Evolutionary conservation across 2,329 filamentous ascomycete genomes (phyloP), one percentile per base, ranked within the genome.

Genomic region (Neurospora crassa): DNA sequence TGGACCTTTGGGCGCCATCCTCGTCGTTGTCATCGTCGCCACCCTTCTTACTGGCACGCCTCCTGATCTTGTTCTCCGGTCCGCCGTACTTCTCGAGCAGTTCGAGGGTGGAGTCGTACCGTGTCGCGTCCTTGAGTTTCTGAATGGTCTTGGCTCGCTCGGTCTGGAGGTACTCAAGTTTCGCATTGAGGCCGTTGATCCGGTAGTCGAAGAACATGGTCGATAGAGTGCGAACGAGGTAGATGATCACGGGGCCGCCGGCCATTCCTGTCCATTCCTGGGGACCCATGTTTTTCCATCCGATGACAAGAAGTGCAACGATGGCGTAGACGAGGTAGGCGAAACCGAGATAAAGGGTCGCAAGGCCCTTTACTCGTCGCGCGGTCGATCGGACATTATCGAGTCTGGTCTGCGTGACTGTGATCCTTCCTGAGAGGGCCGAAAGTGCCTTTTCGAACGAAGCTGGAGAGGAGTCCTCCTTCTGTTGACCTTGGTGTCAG

Each of bases 31-130:
- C 71, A 4, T 71, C 75, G 8, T 71, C 73, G 12, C 74, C 73
- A 7, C 72, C 74, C 5, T 73, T 76, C 16, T 78, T 77, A 67
- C 79, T 78, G 71, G 77, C 79, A 11, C 71, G 69, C 73, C 78
- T 80, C 71, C 76, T 79, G 16, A 82, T 75, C 77, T 84, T 82
- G 76, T 85, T 82, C 73, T 90, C 88, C 24, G 85, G 83, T 11
- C 89, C 92, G 43, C 94, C 94, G 79, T 99, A 99, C 78, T 98
- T 99, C 78, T 98, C 93, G 12, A 99, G 87, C 72, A 99, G 82
- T 79, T 97, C 90, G 78, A 96, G 89, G 1, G 96, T 99, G 41
- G 94, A 96, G 81, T 98, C 93, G 83, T 97, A 99, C 80, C 92
- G 97, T 42, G 96, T 99, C 37, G 94, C 94, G 72, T 91, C 90